Evolutionary conservation across 345 rosid species (phyloP).

Genomic region (Kandelia obovata): DNA sequence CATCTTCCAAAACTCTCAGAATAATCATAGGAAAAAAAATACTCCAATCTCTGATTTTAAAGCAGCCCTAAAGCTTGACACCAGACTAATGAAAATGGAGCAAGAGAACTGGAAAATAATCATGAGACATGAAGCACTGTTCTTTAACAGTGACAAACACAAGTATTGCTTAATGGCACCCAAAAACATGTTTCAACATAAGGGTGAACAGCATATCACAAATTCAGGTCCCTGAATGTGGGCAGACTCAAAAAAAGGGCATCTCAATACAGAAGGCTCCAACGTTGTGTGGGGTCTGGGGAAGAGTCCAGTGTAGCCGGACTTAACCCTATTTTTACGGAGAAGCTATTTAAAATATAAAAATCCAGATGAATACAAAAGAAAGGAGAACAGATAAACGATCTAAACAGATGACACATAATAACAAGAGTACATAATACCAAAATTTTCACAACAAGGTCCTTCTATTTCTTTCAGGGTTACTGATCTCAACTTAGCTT

Average conservation of each 20-base stretch:
- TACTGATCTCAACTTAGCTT: too few species aligned
- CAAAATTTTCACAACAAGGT: too few species aligned
- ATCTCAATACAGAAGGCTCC: too few species aligned
- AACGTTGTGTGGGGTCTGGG: too few species aligned
- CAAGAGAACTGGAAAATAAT: conserved; percentile 99
- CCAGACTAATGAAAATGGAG: conserved; percentile 96
- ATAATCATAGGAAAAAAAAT: conserved; percentile 95
- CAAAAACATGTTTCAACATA: conserved; percentile 65
- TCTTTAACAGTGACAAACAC: conserved; percentile 90
- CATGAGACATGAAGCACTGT: conserved; percentile 91
- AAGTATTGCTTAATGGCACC: conserved; percentile 99
- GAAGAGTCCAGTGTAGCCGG: too few species aligned
- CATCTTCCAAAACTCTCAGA: conserved; percentile 90
- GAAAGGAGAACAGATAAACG: background rate
- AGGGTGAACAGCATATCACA: conserved; percentile 5
- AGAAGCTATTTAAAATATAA: background rate
- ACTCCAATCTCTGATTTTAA: conserved; percentile 99
- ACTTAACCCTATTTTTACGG: too few species aligned
- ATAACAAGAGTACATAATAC: too few species aligned
- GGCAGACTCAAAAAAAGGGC: background rate
- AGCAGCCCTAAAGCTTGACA: conserved; percentile 96
- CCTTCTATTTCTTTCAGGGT: too few species aligned
- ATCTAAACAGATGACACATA: background rate
- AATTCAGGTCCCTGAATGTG: background rate
- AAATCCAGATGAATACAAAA: background rate